Evolutionary conservation across 164 flowering plant genomes (phyloP).

Genomic region (Vitis labrusca): DNA sequence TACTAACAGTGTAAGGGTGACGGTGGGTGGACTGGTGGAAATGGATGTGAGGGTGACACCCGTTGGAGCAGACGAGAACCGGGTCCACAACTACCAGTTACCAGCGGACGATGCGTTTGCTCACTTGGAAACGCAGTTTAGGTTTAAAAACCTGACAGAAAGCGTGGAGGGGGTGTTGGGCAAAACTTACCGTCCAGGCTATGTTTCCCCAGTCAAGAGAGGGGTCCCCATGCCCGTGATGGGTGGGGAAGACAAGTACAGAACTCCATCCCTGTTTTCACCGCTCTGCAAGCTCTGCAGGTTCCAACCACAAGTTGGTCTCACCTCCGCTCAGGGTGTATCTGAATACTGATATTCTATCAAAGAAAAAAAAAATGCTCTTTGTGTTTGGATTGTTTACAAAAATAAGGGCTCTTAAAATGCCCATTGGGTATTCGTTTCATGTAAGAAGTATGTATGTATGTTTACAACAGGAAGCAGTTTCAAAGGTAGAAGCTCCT

Average conservation of each 20-base stretch:
- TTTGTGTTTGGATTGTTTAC: not conserved
- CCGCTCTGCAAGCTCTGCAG: slow-evolving; percentile 52
- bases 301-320: slow-evolving; percentile 30
- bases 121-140: slow-evolving; percentile 53
- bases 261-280: slow-evolving; percentile 49
- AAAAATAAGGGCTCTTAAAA: too few relatives aligned
- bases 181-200: slow-evolving; percentile 59
- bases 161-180: slow-evolving; percentile 72
- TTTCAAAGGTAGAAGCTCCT: too few relatives aligned
- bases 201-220: slow-evolving; percentile 55
- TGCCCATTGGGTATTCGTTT: too few relatives aligned
- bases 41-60: slow-evolving; percentile 54
- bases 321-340: slow-evolving; percentile 7
- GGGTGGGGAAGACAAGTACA: slow-evolving; percentile 78
- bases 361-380: not conserved
- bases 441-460: too few relatives aligned
- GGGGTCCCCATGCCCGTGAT: slow-evolving; percentile 76
- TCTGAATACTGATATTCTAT: slow-evolving; percentile 20
- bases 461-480: too few relatives aligned
- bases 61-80: slow-evolving; percentile 53
- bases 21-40: slow-evolving; percentile 41
- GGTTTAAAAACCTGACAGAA: slow-evolving; percentile 41
- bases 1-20: slow-evolving; percentile 47
- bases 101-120: slow-evolving; percentile 54
- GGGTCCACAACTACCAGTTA: slow-evolving; percentile 58